Evolutionary conservation across 129 eudicot genomes (phyloP), one percentile per base, ranked within the genome.

Genomic region (Erigeron canadensis): DNA sequence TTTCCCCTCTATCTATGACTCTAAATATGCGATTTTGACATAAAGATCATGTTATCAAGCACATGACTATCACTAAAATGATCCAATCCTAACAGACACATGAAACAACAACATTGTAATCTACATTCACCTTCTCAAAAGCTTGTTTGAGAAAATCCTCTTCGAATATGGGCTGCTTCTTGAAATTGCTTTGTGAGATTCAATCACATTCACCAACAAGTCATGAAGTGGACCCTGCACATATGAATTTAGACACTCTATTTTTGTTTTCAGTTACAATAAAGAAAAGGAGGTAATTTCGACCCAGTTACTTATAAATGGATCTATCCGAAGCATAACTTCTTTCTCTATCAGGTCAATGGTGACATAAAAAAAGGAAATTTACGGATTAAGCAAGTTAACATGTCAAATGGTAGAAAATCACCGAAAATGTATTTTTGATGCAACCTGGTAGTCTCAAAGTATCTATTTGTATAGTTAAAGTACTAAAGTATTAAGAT

Each of bases 81-180:
- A 41, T 6, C 38, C 34, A 3, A 53, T 39, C 43, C 41, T 34
- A 59, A 71, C 16, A 47, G 59, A 79, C 74, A 76, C 40, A 42
- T 42, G 46, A 17, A 85, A 85, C 85, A 83, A 88, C 86, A 81
- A 81, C 82, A 84, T 69, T 48, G 51, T 37, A 37, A 71, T 61
- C 77, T 75, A 63, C 83, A 44, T 53, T 91, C 86, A 91, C 86
- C 87, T 91, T 84, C 71, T 91, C 80, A 91, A 61, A 69, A 88
- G 86, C 83, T 85, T 87, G 53, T 83, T 84, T 19, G 88, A 81
- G 82, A 88, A 91, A 64, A 91, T 88, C 83, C 88, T 82, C 86
- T 88, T 91, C 21, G 95, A 88, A 67, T 88, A 91, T 1, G 95
- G 97, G 65, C 91, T 88, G 75, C 81, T 88, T 18, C 97, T 84